A percentile compares a stretch with the other conserved stretches of the same genome.
These are phyloP conservation scores for Backusella parvicylindrica DNA, from an alignment of 192 early-diverging fungal genomes.

Conservation along the genomic window DNA sequence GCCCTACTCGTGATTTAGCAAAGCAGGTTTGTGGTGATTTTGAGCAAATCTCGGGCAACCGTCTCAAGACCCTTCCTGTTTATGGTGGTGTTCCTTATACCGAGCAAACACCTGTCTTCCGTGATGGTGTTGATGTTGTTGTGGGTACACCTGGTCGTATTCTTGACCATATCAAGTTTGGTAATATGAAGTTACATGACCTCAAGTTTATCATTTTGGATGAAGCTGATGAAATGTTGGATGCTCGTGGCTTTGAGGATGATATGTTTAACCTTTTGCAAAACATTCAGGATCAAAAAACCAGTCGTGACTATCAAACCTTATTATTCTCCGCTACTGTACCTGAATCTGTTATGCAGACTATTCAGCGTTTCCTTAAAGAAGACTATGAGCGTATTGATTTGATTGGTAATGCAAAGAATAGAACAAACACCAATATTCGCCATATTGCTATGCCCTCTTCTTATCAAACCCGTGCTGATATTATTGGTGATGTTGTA, in stretches of 20 bases:
- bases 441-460: conserved; percentile 82
- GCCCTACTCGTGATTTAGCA: conserved; percentile 86
- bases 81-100: conserved; percentile 91
- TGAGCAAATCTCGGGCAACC: conserved; percentile 54
- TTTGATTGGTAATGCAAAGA: conserved; percentile 79
- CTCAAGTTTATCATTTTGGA: conserved; percentile 68
- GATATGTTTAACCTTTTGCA: conserved; percentile 78
- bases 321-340: conserved; percentile 86
- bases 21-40: conserved; percentile 87
- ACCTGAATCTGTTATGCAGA: conserved; percentile 74
- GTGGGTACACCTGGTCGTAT: conserved; percentile 84
- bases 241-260: conserved; percentile 80
- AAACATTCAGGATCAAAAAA: conserved; percentile 75
- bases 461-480: conserved; percentile 85
- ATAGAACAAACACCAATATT: conserved; percentile 88
- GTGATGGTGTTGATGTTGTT: conserved; percentile 69
- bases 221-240: conserved; percentile 83
- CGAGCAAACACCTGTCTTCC: conserved; percentile 79
- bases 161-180: conserved; percentile 79
- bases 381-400: conserved; percentile 69
- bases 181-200: conserved; percentile 66
- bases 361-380: conserved; percentile 58
- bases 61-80: conserved; percentile 63
- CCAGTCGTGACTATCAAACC: conserved; percentile 57
- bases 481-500: conserved; percentile 92